Evolutionary conservation across 176 grass and related monocot species (phyloP).

Genomic region (Cenchrus purpureus): DNA sequence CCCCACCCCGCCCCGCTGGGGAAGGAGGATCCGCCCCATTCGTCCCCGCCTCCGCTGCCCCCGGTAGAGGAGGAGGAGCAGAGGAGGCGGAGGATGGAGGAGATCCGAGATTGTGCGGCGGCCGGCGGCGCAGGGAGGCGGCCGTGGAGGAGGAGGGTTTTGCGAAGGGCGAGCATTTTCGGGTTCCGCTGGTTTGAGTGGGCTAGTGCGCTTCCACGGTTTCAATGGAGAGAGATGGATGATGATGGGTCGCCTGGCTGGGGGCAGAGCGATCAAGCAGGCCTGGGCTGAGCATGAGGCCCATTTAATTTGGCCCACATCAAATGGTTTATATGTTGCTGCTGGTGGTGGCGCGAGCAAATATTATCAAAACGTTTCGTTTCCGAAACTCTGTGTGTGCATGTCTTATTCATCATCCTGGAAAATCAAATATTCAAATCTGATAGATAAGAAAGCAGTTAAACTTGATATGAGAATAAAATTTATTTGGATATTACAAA

Average conservation of each 20-base stretch:
- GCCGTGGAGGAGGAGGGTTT: conserved; percentile 72
- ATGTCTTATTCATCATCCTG: too few relatives aligned
- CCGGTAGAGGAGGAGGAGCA: conserved; percentile 16
- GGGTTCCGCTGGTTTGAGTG: conserved; percentile 32
- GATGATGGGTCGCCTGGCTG: too few relatives aligned
- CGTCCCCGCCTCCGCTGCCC: conserved; percentile 44
- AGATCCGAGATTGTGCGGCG: conserved; percentile 30
- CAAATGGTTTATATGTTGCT: neutral
- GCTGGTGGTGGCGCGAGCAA: too few relatives aligned
- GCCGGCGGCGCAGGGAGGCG: conserved; percentile 52
- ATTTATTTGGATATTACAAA: neutral
- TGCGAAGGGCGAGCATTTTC: conserved; percentile 65
- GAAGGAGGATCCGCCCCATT: conserved; percentile 58
- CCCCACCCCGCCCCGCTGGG: conserved; percentile 28
- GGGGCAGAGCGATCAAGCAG: neutral
- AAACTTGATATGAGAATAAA: neutral
- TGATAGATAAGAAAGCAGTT: too few relatives aligned
- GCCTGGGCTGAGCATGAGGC: conserved; percentile 25
- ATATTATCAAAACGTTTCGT: too few relatives aligned
- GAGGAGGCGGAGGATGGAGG: conserved; percentile 48
- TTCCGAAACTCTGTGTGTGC: too few relatives aligned
- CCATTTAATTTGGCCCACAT: conserved; percentile 12
- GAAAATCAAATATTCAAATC: too few relatives aligned
- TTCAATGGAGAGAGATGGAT: conserved; percentile 36
- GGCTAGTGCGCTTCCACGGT: conserved; percentile 29